These are phyloP conservation scores for Moesziomyces globuligerus DNA, from an alignment of 1,284 basidiomycete genomes.

Conservation along the genomic window DNA sequence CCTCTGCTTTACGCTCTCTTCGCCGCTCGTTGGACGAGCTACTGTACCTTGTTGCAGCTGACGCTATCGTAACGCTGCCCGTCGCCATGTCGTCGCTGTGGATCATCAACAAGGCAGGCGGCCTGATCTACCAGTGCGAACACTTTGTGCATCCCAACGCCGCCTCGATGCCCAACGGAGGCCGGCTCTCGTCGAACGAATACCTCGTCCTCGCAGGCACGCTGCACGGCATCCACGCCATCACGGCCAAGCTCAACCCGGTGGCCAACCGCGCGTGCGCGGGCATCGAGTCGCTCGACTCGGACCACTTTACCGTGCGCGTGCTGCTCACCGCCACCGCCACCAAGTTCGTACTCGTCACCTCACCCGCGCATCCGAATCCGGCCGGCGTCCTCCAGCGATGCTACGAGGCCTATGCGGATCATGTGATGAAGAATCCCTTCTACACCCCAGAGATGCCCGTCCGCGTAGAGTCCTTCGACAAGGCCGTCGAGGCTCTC, in stretches of 20 bases:
- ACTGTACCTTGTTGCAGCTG: no score
- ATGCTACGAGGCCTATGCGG: conserved; percentile 89
- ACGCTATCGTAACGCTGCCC: no score
- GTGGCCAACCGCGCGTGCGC: conserved; percentile 71
- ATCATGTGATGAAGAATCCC: conserved; percentile 98
- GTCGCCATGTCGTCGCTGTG: conserved; percentile 72
- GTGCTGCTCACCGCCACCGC: conserved; percentile 92
- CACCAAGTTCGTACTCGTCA: conserved; percentile 95
- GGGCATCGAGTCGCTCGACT: conserved; percentile 92
- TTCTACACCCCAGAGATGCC: conserved; percentile 99
- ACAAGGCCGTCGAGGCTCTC: conserved; percentile 70
- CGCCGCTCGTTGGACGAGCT: no score
- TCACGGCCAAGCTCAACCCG: conserved; percentile 90
- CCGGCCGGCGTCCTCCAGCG: conserved; percentile 71
- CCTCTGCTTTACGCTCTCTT: background rate
- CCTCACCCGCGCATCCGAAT: conserved; percentile 78
- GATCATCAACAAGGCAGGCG: conserved; percentile 99
- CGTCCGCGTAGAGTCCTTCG: conserved; percentile 89
- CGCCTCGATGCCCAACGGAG: conserved; percentile 31
- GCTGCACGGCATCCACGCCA: conserved; percentile 96
- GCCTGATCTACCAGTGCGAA: conserved; percentile 90
- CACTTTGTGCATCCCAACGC: conserved; percentile 70
- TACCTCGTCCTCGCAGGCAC: conserved; percentile 96
- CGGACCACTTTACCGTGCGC: conserved; percentile 89
- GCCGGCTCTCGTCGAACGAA: conserved; percentile 84